Percentiles rank a stretch among this genome's conserved stretches.
Evolutionary conservation across 2,329 filamentous ascomycete species (phyloP).

Genomic region (Golovinomyces cichoracearum): DNA sequence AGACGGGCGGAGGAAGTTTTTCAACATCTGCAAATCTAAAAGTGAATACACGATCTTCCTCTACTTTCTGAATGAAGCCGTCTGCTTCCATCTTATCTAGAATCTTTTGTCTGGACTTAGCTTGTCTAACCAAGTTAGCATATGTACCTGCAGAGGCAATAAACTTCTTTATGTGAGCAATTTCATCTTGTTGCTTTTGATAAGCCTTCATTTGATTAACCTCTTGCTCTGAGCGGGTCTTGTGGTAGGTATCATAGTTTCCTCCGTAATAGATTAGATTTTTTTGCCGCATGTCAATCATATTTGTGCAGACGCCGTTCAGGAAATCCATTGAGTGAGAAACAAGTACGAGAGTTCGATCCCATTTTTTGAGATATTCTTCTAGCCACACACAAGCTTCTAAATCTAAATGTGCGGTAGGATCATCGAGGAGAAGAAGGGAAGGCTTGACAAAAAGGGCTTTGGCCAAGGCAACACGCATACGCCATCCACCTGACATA

Average conservation of each 20-base stretch:
- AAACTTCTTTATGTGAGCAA: constrained; percentile 99
- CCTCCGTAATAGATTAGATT: constrained; percentile 92
- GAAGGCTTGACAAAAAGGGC: constrained; percentile 96
- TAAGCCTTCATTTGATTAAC: constrained; percentile 98
- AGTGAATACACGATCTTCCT: constrained; percentile 65
- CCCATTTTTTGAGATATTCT: constrained; percentile 99
- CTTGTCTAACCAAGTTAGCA: constrained; percentile 94
- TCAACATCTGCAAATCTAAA: constrained; percentile 98
- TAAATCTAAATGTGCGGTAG: constrained; percentile 94
- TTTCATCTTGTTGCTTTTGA: constrained; percentile 97
- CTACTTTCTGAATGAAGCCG: constrained; percentile 83
- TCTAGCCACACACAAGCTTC: constrained; percentile 99
- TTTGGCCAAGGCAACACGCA: constrained; percentile 94
- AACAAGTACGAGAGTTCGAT: constrained; percentile 81
- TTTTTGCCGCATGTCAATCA: constrained; percentile 92
- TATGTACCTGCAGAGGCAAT: constrained; percentile 99
- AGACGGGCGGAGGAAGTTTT: constrained; percentile 90
- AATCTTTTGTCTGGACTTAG: constrained; percentile 98
- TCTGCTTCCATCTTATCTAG: constrained; percentile 99
- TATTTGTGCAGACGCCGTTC: constrained; percentile 92
- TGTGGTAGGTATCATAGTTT: constrained; percentile 96
- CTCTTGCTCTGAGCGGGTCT: constrained; percentile 84
- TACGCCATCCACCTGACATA: constrained; percentile 99
- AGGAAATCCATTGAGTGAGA: constrained; percentile 98
- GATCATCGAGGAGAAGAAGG: constrained; percentile 85